Conservation (phyloP, 202 grass and related monocot species). For the Schoenoplectus triqueter region DNA sequence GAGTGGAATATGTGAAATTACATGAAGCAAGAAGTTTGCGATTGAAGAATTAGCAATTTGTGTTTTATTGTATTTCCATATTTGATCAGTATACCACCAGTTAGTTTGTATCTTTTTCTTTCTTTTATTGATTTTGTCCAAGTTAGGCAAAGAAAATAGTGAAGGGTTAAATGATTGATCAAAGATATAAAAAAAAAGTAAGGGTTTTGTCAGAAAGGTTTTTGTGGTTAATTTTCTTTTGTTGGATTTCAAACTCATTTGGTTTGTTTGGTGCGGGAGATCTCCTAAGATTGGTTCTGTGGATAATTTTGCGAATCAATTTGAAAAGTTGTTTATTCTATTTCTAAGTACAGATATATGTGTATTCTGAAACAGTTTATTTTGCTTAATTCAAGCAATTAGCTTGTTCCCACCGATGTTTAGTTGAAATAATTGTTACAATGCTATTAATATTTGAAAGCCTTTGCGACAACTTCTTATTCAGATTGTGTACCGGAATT, state of each 20-base stretch:
- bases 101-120: not conserved
- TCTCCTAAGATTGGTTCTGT: not conserved
- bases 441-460: not conserved
- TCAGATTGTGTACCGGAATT: no score
- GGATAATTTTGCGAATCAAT: not conserved
- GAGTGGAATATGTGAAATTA: no score
- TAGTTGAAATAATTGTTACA: not conserved
- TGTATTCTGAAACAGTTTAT: conserved; percentile 2
- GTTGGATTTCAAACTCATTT: not conserved
- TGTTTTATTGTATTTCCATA: not conserved
- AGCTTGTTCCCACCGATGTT: not conserved
- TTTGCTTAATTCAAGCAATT: not conserved
- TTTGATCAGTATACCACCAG: not conserved
- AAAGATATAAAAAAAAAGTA: not conserved
- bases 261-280: not conserved
- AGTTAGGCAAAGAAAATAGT: not conserved
- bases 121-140: conserved; percentile 10
- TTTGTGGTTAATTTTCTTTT: not conserved
- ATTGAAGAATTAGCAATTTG: not conserved
- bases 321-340: not conserved
- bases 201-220: not conserved
- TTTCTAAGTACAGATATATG: not conserved
- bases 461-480: no score
- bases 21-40: not conserved
- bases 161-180: not conserved